phyloP scores from a whole-genome alignment of 2,329 filamentous ascomycete genomes.

The Fusarium verticillioides region DNA sequence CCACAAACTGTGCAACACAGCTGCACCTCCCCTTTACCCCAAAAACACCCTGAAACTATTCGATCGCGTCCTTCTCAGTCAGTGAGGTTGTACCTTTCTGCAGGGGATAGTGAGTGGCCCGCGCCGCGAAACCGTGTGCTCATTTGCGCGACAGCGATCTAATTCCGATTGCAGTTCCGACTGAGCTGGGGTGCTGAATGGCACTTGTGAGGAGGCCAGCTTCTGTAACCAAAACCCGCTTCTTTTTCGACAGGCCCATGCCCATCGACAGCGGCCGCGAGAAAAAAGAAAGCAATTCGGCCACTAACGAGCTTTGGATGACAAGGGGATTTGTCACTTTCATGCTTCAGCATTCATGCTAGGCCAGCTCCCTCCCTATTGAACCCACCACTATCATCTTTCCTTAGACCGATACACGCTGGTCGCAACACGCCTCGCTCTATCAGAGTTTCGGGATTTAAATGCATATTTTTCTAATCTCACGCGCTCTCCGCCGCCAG shows the following conservation, averaged over 20 bases:
- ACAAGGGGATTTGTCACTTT: slow-evolving; percentile 10
- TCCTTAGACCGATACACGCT: slow-evolving; percentile 17
- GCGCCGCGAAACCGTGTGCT: slow-evolving; percentile 36
- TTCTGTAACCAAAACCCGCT: slow-evolving; percentile 26
- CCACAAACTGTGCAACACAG: slow-evolving; percentile 31
- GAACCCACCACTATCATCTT: not conserved
- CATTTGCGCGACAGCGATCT: slow-evolving; percentile 34
- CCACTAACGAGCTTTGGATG: slow-evolving; percentile 18
- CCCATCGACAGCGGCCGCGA: slow-evolving; percentile 29
- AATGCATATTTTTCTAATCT: not conserved
- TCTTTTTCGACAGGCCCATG: slow-evolving; percentile 32
- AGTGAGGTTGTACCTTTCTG: slow-evolving; percentile 21
- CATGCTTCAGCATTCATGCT: not conserved
- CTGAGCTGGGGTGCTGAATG: slow-evolving; percentile 33
- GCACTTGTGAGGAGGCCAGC: slow-evolving; percentile 20
- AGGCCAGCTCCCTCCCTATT: slow-evolving; percentile 7
- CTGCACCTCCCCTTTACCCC: not conserved
- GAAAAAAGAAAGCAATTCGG: slow-evolving; percentile 16
- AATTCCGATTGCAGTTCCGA: slow-evolving; percentile 10
- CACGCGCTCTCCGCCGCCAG: slow-evolving; percentile 17
- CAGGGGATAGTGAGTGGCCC: slow-evolving; percentile 30
- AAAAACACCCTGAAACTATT: not conserved
- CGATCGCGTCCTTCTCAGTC: slow-evolving; percentile 4
- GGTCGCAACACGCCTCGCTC: slow-evolving; percentile 16
- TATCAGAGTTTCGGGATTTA: slow-evolving; percentile 2